phyloP scores from a whole-genome alignment of 2,329 filamentous ascomycete species.

The Tolypocladium album region DNA sequence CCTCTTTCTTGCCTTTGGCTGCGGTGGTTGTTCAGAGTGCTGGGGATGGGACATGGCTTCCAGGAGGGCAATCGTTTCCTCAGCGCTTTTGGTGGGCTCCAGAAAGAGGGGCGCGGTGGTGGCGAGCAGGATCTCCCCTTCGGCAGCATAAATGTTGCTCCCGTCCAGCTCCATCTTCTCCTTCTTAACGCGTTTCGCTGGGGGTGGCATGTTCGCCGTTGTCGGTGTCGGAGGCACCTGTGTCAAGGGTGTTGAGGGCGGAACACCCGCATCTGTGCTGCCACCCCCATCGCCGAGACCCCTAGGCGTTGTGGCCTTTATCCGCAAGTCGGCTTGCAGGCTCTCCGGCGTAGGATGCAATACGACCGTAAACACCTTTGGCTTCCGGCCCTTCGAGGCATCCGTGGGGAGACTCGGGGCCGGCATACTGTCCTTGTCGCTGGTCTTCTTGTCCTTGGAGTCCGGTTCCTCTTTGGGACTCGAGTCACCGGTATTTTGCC shows the following conservation, averaged over 20 bases:
- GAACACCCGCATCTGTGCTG: constrained; percentile 33
- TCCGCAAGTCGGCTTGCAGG: constrained; percentile 61
- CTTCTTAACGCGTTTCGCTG: constrained; percentile 58
- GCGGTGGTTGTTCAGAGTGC: constrained; percentile 64
- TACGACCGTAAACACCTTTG: constrained; percentile 65
- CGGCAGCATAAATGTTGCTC: constrained; percentile 60
- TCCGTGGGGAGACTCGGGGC: constrained; percentile 38
- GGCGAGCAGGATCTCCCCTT: constrained; percentile 63
- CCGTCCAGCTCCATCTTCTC: constrained; percentile 68
- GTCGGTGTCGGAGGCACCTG: constrained; percentile 52
- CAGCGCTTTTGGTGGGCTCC: constrained; percentile 59
- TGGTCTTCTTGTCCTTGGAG: constrained; percentile 12
- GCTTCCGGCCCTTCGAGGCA: constrained; percentile 36
- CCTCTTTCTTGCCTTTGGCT: constrained; percentile 82
- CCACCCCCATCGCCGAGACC: constrained; percentile 21
- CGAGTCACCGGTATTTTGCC: constrained; percentile 24
- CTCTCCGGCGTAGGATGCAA: constrained; percentile 75
- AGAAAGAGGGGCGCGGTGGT: constrained; percentile 68
- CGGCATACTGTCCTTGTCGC: constrained; percentile 43
- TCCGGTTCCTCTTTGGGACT: constrained; percentile 25
- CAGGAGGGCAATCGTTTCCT: constrained; percentile 61
- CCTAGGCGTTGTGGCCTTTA: constrained; percentile 64
- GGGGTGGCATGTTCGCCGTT: constrained; percentile 44
- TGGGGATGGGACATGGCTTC: constrained; percentile 65
- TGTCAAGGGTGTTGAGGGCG: constrained; percentile 57